Percentiles rank a stretch among this genome's conserved stretches.
Conservation (phyloP, 1,139 yeast species). For the Nakaseomyces kungkrabaensis region DNA sequence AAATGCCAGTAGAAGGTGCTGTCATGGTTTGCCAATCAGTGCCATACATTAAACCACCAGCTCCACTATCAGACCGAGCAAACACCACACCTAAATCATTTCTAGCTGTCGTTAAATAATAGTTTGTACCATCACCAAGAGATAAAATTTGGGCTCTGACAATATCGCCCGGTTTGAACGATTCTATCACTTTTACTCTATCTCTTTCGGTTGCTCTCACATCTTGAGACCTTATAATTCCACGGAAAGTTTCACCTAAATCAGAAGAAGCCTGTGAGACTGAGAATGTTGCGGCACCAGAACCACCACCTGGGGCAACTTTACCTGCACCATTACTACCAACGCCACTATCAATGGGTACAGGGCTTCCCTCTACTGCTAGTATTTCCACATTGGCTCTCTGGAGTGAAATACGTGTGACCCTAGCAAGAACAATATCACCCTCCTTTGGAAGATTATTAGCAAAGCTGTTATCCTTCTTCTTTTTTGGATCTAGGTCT, state of each 20-base stretch:
- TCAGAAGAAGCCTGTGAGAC: slow-evolving; percentile 49
- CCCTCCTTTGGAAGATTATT: slow-evolving; percentile 72
- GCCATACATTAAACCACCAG: slow-evolving; percentile 79
- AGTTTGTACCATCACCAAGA: slow-evolving; percentile 87
- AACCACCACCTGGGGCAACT: slow-evolving; percentile 45
- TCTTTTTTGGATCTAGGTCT: slow-evolving; percentile 10
- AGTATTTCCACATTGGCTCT: slow-evolving; percentile 80
- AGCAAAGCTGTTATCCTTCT: slow-evolving; percentile 30
- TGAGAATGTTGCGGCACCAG: slow-evolving; percentile 42
- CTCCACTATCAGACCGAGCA: slow-evolving; percentile 60
- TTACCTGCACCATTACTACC: slow-evolving; percentile 49
- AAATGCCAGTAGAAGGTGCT: slow-evolving; percentile 62
- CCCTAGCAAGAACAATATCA: slow-evolving; percentile 70
- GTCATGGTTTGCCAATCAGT: slow-evolving; percentile 96
- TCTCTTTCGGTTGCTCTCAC: slow-evolving; percentile 88
- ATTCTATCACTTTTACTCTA: slow-evolving; percentile 64
- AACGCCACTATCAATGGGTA: slow-evolving; percentile 48
- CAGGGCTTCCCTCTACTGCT: slow-evolving; percentile 57
- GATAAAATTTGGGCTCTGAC: slow-evolving; percentile 76
- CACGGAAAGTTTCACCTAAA: slow-evolving; percentile 85
- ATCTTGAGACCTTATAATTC: slow-evolving; percentile 79
- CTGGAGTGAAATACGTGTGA: slow-evolving; percentile 50
- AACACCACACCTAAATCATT: slow-evolving; percentile 91
- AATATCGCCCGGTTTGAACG: slow-evolving; percentile 87
- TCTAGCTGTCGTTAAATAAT: slow-evolving; percentile 79